Conservation (phyloP, 2,329 filamentous ascomycete species). For the Fusarium cyanostomum region DNA sequence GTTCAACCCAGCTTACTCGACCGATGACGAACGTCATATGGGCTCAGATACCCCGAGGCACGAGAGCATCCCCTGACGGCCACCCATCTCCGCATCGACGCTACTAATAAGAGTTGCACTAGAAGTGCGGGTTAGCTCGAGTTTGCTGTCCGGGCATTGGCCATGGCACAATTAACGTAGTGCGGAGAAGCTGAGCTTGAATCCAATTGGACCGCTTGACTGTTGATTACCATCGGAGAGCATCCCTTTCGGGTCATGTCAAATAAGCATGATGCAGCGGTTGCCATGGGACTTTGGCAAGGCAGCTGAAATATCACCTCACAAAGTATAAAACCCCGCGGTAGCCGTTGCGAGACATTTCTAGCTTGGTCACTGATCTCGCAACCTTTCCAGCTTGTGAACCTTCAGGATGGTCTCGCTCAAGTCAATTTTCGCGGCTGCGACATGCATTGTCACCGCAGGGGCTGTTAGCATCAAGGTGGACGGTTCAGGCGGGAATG, state of each 20-base stretch:
- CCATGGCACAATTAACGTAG: conserved; percentile 18
- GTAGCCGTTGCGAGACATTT: not conserved
- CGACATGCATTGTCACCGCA: conserved; percentile 21
- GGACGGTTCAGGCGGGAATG: conserved; percentile 51
- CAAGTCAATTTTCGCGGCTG: conserved; percentile 29
- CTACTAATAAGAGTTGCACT: not conserved
- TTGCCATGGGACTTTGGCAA: not conserved
- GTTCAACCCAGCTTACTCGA: conserved; percentile 13
- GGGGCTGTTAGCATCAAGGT: conserved; percentile 51
- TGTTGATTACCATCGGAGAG: not conserved
- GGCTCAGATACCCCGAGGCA: conserved; percentile 6
- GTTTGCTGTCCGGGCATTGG: conserved; percentile 9
- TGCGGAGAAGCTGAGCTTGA: conserved; percentile 22
- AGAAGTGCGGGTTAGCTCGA: conserved; percentile 17
- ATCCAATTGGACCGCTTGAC: conserved; percentile 31
- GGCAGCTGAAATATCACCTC: not conserved
- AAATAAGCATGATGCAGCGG: not conserved
- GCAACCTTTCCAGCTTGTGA: not conserved
- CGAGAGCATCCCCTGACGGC: not conserved
- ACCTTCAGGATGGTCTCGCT: conserved; percentile 28
- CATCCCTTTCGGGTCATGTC: not conserved
- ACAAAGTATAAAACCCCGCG: conserved; percentile 7
- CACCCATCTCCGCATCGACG: conserved; percentile 22
- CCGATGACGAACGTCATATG: conserved; percentile 24
- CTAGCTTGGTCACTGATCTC: not conserved